Evolutionary conservation across 129 eudicot genomes (phyloP), one percentile per base, ranked within the genome.

Genomic region (Pittosporum tobira): DNA sequence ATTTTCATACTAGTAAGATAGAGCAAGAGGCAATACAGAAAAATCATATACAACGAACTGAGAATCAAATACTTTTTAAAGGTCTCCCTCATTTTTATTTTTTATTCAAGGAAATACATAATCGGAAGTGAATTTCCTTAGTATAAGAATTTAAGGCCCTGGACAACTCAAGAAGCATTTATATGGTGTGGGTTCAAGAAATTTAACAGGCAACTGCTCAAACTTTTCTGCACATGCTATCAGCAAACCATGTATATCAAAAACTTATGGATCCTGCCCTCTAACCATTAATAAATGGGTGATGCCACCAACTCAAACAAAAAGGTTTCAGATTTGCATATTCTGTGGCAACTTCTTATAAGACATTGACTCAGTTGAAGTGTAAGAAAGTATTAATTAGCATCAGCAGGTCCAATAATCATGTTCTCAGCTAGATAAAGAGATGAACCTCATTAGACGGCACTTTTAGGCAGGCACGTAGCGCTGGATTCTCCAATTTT

Each of bases 401-500:
- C 13, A 51, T 5, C 59, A 46, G 36, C 25, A 45, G 9, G 31
- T 42, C 43, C 62, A 22, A 51, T 57, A 43, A 23, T 26, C 44
- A 22, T 31, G 18, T 15, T 24, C 48, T 42, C 1, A 26, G 36
- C n/a, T 2, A 40, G 18, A 26, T 5, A 50, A 28, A 65, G 64
- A 59, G 40, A 40, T 3, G 45, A 59, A 87, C 95, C 95, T 85
- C 94, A 52, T 80, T 90, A 22, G 98, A 73, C 44, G 95, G 84
- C 67, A 86, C 95, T 75, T 86, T 90, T 65, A 90, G 78, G 87
- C 80, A 90, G 40, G 94, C 83, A 28, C 95, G 94, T 64, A 90
- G 61, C 62, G 95, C 95, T 64, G 98, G 98, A 83, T 85, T 90
- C 81, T 90, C 98, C 73, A 90, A 69, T 58, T 80, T 82, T 58